phyloP scores from a whole-genome alignment of 441 rosid species.

The Pelargonium fulgidum region DNA sequence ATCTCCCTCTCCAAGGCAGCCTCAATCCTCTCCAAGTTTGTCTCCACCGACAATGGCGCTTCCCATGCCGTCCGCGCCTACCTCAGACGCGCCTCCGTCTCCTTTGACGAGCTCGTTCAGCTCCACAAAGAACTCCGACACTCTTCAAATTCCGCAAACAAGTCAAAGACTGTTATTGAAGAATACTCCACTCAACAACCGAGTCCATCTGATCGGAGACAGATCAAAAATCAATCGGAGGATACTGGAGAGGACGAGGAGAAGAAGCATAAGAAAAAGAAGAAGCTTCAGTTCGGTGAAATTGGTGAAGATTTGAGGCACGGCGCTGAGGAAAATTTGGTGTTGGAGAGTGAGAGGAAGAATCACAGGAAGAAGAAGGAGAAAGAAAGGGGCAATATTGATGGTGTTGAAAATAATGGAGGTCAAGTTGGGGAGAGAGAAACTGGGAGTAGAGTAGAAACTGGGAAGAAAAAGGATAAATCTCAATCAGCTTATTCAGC shows the following conservation, averaged over 20 bases:
- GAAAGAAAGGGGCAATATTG: too few species aligned
- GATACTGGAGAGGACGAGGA: not conserved
- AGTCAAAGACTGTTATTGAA: not conserved
- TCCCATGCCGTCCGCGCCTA: slow-evolving; percentile 52
- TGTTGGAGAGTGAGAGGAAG: slow-evolving; percentile 12
- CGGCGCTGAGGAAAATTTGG: slow-evolving; percentile 15
- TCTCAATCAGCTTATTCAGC: too few species aligned
- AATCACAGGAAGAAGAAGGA: not conserved
- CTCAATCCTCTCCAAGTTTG: slow-evolving; percentile 44
- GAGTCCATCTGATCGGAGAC: slow-evolving; percentile 1
- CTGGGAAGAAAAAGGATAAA: too few species aligned
- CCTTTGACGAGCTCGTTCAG: not conserved
- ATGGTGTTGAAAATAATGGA: not conserved
- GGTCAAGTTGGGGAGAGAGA: not conserved
- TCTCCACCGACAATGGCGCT: slow-evolving; percentile 42
- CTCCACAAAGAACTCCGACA: not conserved
- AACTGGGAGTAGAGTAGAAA: too few species aligned
- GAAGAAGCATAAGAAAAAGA: too few species aligned
- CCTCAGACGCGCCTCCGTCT: slow-evolving; percentile 42
- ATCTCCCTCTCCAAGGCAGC: slow-evolving; percentile 30
- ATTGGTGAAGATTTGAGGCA: too few species aligned
- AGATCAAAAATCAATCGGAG: slow-evolving; percentile 3
- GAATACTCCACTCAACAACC: not conserved
- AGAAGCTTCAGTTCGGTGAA: too few species aligned
- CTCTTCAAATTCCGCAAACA: too few species aligned